Percentiles rank a stretch among this genome's conserved stretches.
Evolutionary conservation across 495 filamentous ascomycete genomes (phyloP).

Genomic region (Bryoglossum gracile): DNA sequence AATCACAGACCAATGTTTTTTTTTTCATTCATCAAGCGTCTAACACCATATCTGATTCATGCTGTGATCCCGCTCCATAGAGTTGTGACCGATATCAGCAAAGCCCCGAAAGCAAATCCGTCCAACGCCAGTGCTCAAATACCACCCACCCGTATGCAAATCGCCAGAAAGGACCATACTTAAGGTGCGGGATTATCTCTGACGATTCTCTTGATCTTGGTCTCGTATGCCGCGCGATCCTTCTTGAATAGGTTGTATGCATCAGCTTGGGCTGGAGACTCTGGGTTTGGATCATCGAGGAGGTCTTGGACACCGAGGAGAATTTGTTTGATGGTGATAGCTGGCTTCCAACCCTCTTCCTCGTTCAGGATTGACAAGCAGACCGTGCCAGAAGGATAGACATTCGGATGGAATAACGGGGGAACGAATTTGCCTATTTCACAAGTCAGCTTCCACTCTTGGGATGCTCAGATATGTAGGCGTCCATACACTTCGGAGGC

Average conservation of each 20-base stretch:
- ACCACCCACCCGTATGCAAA: conserved; percentile 9
- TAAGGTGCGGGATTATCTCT: conserved; percentile 73
- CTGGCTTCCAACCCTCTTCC: conserved; percentile 96
- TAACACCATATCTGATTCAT: neutral
- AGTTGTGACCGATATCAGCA: neutral
- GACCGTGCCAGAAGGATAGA: conserved; percentile 96
- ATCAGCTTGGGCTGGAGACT: conserved; percentile 93
- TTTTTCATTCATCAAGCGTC: neutral
- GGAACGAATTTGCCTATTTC: conserved; percentile 86
- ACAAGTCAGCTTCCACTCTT: conserved; percentile 13
- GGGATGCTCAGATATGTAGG: neutral
- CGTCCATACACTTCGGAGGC: conserved; percentile 83
- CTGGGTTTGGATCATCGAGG: conserved; percentile 92
- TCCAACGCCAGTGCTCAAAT: conserved; percentile 13
- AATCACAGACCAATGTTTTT: neutral
- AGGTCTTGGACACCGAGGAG: conserved; percentile 93
- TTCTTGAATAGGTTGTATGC: conserved; percentile 96
- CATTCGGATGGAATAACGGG: conserved; percentile 96
- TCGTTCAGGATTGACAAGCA: conserved; percentile 98
- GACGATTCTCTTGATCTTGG: conserved; percentile 77
- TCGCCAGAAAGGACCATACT: conserved; percentile 12
- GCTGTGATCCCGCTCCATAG: neutral
- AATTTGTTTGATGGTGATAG: conserved; percentile 97
- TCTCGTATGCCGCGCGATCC: conserved; percentile 80
- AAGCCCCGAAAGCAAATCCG: conserved; percentile 4